phyloP scores from a whole-genome alignment of 2,329 filamentous ascomycete genomes.

The Ceratocystis diversiconidia region DNA sequence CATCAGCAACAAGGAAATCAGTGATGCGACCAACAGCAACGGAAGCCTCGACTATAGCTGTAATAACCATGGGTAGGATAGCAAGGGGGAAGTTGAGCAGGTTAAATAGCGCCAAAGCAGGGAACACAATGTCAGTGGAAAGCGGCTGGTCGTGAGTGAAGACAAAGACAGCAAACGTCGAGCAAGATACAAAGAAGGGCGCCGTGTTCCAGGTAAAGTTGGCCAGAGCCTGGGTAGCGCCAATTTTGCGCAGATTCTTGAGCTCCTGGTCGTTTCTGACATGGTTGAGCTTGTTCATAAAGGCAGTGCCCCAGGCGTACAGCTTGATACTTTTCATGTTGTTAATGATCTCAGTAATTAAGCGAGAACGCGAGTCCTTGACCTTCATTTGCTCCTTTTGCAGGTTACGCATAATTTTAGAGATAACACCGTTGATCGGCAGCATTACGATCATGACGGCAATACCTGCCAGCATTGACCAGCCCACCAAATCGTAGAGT shows the following conservation, averaged over 20 bases:
- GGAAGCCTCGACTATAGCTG: constrained; percentile 86
- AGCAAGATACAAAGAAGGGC: constrained; percentile 93
- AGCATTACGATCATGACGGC: constrained; percentile 96
- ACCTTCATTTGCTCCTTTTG: constrained; percentile 99
- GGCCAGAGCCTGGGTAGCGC: constrained; percentile 80
- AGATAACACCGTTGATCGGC: constrained; percentile 84
- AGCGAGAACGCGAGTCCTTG: constrained; percentile 80
- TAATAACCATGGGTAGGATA: constrained; percentile 94
- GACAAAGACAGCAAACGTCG: constrained; percentile 89
- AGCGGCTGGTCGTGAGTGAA: constrained; percentile 66
- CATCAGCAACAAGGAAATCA: constrained; percentile 71
- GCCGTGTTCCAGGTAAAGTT: constrained; percentile 98
- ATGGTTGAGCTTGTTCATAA: constrained; percentile 93
- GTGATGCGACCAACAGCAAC: constrained; percentile 81
- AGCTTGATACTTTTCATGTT: constrained; percentile 99
- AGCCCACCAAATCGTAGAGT: constrained; percentile 84
- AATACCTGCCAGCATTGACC: constrained; percentile 90
- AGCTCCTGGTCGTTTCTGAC: constrained; percentile 93
- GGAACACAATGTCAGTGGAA: constrained; percentile 91
- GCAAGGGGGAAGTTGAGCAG: constrained; percentile 88
- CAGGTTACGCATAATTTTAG: constrained; percentile 80
- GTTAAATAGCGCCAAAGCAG: constrained; percentile 87
- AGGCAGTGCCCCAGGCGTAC: constrained; percentile 92
- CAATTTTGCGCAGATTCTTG: constrained; percentile 90
- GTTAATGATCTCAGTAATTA: constrained; percentile 96